A percentile compares a stretch with the other conserved stretches of the same genome.
These are phyloP conservation scores for Russula sp. DNA, from an alignment of 768 basidiomycete genomes.

Conservation along the genomic window DNA sequence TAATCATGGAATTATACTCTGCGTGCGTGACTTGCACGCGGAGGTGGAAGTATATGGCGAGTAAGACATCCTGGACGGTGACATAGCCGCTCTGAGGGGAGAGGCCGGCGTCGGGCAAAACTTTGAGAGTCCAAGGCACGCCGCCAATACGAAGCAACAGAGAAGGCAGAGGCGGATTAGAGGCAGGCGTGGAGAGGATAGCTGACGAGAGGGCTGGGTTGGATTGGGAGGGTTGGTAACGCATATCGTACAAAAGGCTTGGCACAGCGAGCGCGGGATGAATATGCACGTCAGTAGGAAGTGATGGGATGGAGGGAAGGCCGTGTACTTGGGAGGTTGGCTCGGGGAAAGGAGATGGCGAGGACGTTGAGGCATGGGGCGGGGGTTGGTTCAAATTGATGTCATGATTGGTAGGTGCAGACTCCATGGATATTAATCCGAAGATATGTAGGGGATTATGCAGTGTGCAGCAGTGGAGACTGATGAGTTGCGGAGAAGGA, in stretches of 20 bases:
- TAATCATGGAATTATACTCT: slow-evolving; percentile 1
- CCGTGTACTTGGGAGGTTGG: background rate
- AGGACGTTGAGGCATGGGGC: background rate
- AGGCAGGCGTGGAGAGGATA: background rate
- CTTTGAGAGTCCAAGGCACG: slow-evolving; percentile 2
- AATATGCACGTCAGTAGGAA: background rate
- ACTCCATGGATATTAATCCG: no score
- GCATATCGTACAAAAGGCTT: slow-evolving; percentile 1
- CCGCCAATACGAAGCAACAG: background rate
- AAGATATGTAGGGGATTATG: no score
- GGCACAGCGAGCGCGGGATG: background rate
- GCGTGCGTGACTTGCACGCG: no score
- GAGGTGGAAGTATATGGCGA: slow-evolving; percentile 1
- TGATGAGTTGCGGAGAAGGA: no score
- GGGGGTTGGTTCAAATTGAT: background rate
- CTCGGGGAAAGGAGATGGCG: background rate
- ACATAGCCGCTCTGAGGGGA: slow-evolving; percentile 1
- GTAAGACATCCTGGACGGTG: slow-evolving; percentile 6
- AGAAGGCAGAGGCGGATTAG: background rate
- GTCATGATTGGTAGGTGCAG: no score
- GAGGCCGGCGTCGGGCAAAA: background rate
- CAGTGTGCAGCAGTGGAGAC: no score
- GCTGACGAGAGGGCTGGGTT: background rate
- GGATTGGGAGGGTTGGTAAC: background rate
- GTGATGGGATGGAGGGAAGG: background rate